phyloP scores from a whole-genome alignment of 164 flowering plant species.

The Magnolia sinica region DNA sequence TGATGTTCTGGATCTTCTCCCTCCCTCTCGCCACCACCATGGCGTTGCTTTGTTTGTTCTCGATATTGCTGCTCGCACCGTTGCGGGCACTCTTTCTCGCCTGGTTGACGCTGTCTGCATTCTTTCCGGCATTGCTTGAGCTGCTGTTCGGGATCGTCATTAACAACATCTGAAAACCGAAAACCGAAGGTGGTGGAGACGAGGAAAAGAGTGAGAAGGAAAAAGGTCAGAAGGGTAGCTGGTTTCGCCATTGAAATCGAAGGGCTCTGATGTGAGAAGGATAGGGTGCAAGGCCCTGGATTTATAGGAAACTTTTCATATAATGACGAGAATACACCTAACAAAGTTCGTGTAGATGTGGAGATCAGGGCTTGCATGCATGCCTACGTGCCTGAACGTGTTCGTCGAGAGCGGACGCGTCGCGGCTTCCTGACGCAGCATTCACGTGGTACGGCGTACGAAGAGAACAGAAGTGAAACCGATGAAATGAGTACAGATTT shows the following conservation, averaged over 20 bases:
- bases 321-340: neutral
- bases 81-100: neutral
- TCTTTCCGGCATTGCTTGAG: neutral
- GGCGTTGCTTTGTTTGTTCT: no score
- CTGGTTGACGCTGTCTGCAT: neutral
- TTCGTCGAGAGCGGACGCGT: neutral
- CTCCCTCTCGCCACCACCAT: neutral
- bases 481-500: no score
- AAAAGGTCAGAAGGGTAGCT: neutral
- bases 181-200: neutral
- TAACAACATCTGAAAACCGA: no score
- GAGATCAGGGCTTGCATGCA: slow-evolving; percentile 3
- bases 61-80: neutral
- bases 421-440: neutral
- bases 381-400: neutral
- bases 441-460: neutral
- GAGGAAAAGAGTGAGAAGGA: slow-evolving; percentile 4
- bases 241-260: neutral
- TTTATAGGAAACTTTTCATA: neutral
- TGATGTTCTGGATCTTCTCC: neutral
- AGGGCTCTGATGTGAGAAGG: neutral
- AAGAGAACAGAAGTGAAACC: neutral
- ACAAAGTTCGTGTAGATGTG: neutral
- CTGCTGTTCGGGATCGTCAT: neutral
- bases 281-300: neutral